phyloP scores from a whole-genome alignment of 345 rosid genomes.

The Salix suchowensis region DNA sequence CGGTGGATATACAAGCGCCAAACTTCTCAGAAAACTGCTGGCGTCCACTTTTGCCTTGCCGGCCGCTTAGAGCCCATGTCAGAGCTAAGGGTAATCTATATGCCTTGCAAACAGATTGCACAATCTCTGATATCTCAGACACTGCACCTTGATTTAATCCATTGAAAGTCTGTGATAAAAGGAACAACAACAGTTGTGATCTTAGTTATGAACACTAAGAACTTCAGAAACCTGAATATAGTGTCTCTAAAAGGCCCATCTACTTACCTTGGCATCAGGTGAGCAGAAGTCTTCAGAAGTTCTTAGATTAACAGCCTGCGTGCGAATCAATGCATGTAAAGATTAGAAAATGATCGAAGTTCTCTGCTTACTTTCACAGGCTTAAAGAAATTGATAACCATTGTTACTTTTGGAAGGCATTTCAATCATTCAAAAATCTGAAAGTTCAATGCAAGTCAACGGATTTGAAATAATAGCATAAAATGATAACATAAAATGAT shows the following conservation, averaged over 20 bases:
- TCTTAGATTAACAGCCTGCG: slow-evolving; percentile 72
- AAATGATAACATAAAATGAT: neutral
- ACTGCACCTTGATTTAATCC: slow-evolving; percentile 43
- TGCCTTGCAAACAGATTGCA: slow-evolving; percentile 47
- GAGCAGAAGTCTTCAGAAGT: slow-evolving; percentile 47
- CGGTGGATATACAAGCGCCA: slow-evolving; percentile 49
- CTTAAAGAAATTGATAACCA: neutral
- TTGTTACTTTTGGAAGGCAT: neutral
- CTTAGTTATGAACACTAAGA: slow-evolving; percentile 15
- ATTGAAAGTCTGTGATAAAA: slow-evolving; percentile 39
- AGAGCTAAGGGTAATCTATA: slow-evolving; percentile 66
- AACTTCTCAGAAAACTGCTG: slow-evolving; percentile 56
- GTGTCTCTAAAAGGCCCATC: slow-evolving; percentile 10
- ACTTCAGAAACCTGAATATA: slow-evolving; percentile 3
- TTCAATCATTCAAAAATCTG: neutral
- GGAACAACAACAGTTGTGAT: slow-evolving; percentile 17
- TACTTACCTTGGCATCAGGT: slow-evolving; percentile 44
- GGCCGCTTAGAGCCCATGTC: slow-evolving; percentile 62
- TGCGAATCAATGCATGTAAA: slow-evolving; percentile 35
- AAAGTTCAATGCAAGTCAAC: neutral
- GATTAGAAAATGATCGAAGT: neutral
- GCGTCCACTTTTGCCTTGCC: slow-evolving; percentile 53
- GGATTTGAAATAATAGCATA: neutral
- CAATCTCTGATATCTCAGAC: slow-evolving; percentile 43
- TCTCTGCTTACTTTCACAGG: neutral